These are phyloP conservation scores for Scheffersomyces illinoinensis DNA, from an alignment of 1,139 yeast genomes.

Conservation along the genomic window DNA sequence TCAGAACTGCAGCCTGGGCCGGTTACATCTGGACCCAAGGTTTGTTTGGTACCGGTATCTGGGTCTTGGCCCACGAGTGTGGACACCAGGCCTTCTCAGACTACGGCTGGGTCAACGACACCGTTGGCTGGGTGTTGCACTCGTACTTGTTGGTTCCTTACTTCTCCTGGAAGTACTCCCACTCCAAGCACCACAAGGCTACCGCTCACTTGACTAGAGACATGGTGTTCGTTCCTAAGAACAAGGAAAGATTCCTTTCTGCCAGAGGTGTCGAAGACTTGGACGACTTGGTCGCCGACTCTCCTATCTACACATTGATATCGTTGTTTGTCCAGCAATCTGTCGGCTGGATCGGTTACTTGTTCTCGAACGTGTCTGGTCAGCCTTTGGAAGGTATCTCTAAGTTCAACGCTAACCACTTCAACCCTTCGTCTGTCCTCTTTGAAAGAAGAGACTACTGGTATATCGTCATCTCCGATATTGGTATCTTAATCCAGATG, in stretches of 20 bases:
- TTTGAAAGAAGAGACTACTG: slow-evolving; percentile 71
- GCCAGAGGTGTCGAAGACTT: slow-evolving; percentile 41
- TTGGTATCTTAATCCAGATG: slow-evolving; percentile 62
- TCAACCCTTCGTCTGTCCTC: slow-evolving; percentile 70
- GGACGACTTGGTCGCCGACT: slow-evolving; percentile 67
- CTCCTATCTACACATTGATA: slow-evolving; percentile 64
- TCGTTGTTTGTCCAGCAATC: slow-evolving; percentile 67
- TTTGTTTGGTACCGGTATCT: slow-evolving; percentile 72
- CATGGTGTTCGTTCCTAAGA: slow-evolving; percentile 79
- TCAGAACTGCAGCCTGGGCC: slow-evolving; percentile 42
- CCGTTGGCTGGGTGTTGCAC: slow-evolving; percentile 81
- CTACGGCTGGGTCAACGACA: slow-evolving; percentile 66
- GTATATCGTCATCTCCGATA: slow-evolving; percentile 69
- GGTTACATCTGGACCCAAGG: slow-evolving; percentile 52
- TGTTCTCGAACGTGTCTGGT: slow-evolving; percentile 75
- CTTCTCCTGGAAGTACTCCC: slow-evolving; percentile 83
- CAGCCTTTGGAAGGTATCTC: slow-evolving; percentile 61
- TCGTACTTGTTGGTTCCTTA: slow-evolving; percentile 79
- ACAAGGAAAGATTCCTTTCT: slow-evolving; percentile 54
- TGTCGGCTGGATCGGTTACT: slow-evolving; percentile 72
- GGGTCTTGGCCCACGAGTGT: slow-evolving; percentile 91
- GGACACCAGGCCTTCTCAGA: slow-evolving; percentile 87
- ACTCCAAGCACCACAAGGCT: slow-evolving; percentile 85
- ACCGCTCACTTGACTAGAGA: slow-evolving; percentile 81
- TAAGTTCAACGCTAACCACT: slow-evolving; percentile 54